Evolutionary conservation across 2,329 filamentous ascomycete genomes (phyloP), one percentile per base, ranked within the genome.

Genomic region (Cladobotryum protrusum): DNA sequence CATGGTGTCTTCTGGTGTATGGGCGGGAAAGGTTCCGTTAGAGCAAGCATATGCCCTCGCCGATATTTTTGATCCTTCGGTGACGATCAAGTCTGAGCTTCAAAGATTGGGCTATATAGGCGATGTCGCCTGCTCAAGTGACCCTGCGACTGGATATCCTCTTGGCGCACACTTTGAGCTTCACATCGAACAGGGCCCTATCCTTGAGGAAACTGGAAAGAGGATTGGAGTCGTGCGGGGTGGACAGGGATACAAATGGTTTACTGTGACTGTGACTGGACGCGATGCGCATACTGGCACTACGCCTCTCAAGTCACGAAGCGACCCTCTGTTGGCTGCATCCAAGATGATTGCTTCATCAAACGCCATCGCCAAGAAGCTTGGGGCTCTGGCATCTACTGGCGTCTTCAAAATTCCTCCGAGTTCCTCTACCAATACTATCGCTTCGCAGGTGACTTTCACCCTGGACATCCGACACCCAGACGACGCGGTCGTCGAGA

Each of bases 151-250:
- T n/a, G 54, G 59, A 2, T 57, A 57, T n/a, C 84, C 85, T 0
- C 81, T 90, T 68, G 83, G 79, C 1, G 87, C 86, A 1, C 87
- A 92, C 64, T 91, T 92, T 59, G 87, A 92, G 65, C 74, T 93
- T 9, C 88, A 93, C 61, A 92, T 92, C 47, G 89, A 95, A 63
- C 89, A 95, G 63, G 63, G 62, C 0, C 62, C 62, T 0, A 79
- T 89, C 33, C 75, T 95, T 1, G 83, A 91, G 45, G 52, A 55
- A 7, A 50, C 53, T 1, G 52, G 53, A 1, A 59, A 51, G 32
- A 61, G 56, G 36, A 60, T 67, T 37, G 65, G 65, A 8, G 63
- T 66, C 12, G 65, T 67, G 6, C 54, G 57, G 11, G 63, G 64
- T n/a, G 59, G 59, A 1, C 65, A 68, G 52, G 63, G 58, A 1